A percentile compares a stretch with the other conserved stretches of the same genome.
These are phyloP conservation scores for Ophiostoma fasciatum DNA, from an alignment of 2,329 filamentous ascomycete genomes.

Conservation along the genomic window DNA sequence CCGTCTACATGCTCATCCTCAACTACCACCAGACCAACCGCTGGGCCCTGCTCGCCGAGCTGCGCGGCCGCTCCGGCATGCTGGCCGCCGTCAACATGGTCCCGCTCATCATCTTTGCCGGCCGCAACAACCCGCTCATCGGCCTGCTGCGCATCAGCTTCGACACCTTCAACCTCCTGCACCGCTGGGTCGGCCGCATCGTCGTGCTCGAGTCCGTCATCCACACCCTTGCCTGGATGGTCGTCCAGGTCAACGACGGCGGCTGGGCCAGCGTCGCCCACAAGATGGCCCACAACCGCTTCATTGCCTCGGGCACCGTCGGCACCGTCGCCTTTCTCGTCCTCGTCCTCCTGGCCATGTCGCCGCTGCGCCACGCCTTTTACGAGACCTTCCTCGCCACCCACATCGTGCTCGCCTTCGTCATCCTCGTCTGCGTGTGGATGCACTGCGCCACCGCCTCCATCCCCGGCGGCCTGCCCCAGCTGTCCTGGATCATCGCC, in stretches of 20 bases:
- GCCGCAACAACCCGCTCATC: slow-evolving; percentile 89
- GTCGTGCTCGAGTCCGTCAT: slow-evolving; percentile 53
- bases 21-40: slow-evolving; percentile 43
- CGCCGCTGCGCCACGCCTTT: slow-evolving; percentile 78
- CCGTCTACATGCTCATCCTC: slow-evolving; percentile 46
- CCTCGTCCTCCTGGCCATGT: slow-evolving; percentile 56
- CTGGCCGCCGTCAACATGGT: slow-evolving; percentile 84
- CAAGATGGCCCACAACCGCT: slow-evolving; percentile 41
- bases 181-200: slow-evolving; percentile 70
- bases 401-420: slow-evolving; percentile 61
- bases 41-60: slow-evolving; percentile 58
- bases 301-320: slow-evolving; percentile 42
- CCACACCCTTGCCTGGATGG: slow-evolving; percentile 59
- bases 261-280: slow-evolving; percentile 44
- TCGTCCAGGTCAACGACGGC: slow-evolving; percentile 52
- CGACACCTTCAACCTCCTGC: slow-evolving; percentile 87
- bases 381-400: slow-evolving; percentile 91
- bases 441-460: slow-evolving; percentile 58
- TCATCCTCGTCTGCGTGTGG: slow-evolving; percentile 58
- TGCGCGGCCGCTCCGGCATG: slow-evolving; percentile 73
- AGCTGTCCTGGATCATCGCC: slow-evolving; percentile 60
- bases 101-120: slow-evolving; percentile 74
- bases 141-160: slow-evolving; percentile 72
- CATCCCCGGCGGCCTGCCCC: slow-evolving; percentile 50
- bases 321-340: slow-evolving; percentile 46